Evolutionary conservation across 495 filamentous ascomycete species (phyloP).

Genomic region (Thozetella sp.): DNA sequence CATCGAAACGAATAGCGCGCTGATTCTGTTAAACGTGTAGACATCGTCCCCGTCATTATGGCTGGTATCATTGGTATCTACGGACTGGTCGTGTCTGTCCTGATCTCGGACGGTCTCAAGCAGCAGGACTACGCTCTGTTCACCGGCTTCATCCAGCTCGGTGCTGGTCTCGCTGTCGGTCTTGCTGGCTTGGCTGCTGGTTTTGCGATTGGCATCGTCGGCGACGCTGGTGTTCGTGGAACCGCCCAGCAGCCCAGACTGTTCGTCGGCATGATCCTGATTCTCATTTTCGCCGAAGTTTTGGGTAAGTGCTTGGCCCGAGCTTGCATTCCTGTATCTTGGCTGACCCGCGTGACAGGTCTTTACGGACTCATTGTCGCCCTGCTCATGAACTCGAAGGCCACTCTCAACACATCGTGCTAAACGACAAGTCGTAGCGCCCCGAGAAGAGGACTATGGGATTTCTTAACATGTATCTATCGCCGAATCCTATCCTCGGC

Average conservation of each 20-base stretch:
- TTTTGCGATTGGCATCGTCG: constrained; percentile 98
- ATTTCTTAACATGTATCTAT: constrained; percentile 22
- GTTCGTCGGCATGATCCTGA: constrained; percentile 99
- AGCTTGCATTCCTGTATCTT: constrained; percentile 5
- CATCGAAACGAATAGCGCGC: constrained; percentile 5
- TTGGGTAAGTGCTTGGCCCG: constrained; percentile 65
- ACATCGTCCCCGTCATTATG: constrained; percentile 99
- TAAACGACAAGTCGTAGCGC: constrained; percentile 8
- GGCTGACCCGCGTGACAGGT: constrained; percentile 51
- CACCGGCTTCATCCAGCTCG: constrained; percentile 95
- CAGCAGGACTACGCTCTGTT: constrained; percentile 80
- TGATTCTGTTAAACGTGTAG: constrained; percentile 46
- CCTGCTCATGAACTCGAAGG: constrained; percentile 96
- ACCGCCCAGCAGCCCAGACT: constrained; percentile 96
- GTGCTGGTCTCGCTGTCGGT: constrained; percentile 95
- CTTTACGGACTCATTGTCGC: constrained; percentile 98
- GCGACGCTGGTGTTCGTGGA: constrained; percentile 98
- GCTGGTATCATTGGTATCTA: constrained; percentile 99
- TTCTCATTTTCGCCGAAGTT: constrained; percentile 99
- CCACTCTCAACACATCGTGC: constrained; percentile 51
- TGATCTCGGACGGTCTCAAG: constrained; percentile 89
- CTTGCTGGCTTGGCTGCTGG: constrained; percentile 96
- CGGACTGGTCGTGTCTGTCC: constrained; percentile 96
- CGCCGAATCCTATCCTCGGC: constrained; percentile 7
- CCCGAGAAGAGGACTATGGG: not conserved